phyloP scores from a whole-genome alignment of 2,329 filamentous ascomycete genomes.

The Colletotrichum spaethianum region DNA sequence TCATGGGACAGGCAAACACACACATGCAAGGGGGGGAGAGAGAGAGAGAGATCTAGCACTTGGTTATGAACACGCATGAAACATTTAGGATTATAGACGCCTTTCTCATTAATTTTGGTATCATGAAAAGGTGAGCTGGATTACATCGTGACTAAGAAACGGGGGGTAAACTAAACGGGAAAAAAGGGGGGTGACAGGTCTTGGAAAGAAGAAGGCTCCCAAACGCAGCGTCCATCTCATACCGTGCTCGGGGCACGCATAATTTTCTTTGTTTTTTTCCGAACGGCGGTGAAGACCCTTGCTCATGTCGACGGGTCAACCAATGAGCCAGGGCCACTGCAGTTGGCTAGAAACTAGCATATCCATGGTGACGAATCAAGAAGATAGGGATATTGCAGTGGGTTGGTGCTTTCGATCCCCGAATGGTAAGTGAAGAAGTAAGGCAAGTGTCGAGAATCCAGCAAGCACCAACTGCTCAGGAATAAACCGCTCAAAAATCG shows the following conservation, averaged over 20 bases:
- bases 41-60: slow-evolving; percentile 8
- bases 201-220: slow-evolving; percentile 42
- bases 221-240: slow-evolving; percentile 28
- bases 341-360: slow-evolving; percentile 27
- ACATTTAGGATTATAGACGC: slow-evolving; percentile 38
- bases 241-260: slow-evolving; percentile 3
- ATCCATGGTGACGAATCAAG: slow-evolving; percentile 28
- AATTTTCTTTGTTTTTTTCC: neutral
- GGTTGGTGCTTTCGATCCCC: slow-evolving; percentile 25
- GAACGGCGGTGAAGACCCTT: slow-evolving; percentile 2
- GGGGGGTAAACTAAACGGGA: slow-evolving; percentile 41
- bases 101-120: slow-evolving; percentile 61
- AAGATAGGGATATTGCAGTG: slow-evolving; percentile 11
- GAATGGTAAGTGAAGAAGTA: slow-evolving; percentile 37
- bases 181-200: slow-evolving; percentile 31
- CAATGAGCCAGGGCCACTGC: neutral
- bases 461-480: slow-evolving; percentile 45
- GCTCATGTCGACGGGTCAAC: slow-evolving; percentile 6
- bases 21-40: too few relatives aligned
- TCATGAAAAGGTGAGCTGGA: slow-evolving; percentile 61
- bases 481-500: slow-evolving; percentile 36
- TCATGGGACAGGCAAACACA: slow-evolving; percentile 9
- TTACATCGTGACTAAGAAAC: slow-evolving; percentile 58
- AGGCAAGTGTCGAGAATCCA: slow-evolving; percentile 43
- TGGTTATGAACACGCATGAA: slow-evolving; percentile 31